Base-by-base conservation (phyloP, 129 eudicot genomes). In the Escallonia herrerae region DNA sequence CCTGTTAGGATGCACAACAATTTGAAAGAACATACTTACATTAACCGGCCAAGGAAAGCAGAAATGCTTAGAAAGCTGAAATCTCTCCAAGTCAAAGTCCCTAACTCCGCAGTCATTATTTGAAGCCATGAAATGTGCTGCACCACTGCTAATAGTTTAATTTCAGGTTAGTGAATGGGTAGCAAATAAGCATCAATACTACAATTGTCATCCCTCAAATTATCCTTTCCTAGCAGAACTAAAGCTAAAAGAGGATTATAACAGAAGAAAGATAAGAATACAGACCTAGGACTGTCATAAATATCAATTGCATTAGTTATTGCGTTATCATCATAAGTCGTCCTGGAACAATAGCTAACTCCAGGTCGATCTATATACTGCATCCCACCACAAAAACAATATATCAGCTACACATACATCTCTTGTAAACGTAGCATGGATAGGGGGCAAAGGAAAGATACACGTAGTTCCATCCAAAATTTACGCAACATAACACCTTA, bases 281-380 rank as follows among this genome's bases (percentile, higher is more conserved):
- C 52, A 12, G 77, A 91, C 97, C 97, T 84, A 33, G 67, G 39
- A 64, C 71, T 64, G 45, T 80, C 74, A 45, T 75, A 91, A 51
- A 91, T 91, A 71, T 91, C 97, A 39, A 91, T 79, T 63, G 97
- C 90, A 80, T 91, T 91, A n/a, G 94, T 91, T 45, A 91, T 91
- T 46, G 94, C 95, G 71, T 91, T 85, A 48, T 91, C 95, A 54
- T 90, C 93, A 53, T 87, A 84, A 46, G 94, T 87, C 42, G 90
- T 81, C 75, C 96, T 81, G 15, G 95, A 68, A 76, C 97, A 91
- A 58, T 77, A 87, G 75, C 94, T 82, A n/a, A 87, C 86, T 8
- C 97, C 97, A 7, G 72, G 79, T 72, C 77, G 80, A 71, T 91
- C 97, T 78, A 91, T 57, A 61, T 65, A 63, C 97, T 91, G 85